phyloP scores from a whole-genome alignment of 345 rosid species.

The Salix purpurea region DNA sequence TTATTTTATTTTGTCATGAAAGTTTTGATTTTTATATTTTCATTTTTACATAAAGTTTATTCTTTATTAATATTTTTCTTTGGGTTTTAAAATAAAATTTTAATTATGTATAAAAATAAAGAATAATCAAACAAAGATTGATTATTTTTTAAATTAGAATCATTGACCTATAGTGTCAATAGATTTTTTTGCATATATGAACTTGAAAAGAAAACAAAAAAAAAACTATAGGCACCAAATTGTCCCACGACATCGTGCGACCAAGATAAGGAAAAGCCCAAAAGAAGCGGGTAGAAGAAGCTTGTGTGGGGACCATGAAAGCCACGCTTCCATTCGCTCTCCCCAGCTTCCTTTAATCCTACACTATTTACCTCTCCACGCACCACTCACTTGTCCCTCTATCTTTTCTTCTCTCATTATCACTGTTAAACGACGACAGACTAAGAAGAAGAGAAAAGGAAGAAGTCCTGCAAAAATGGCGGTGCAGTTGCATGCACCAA shows the following conservation, averaged over 20 bases:
- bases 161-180: not conserved
- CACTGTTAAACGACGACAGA: not conserved
- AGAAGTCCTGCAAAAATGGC: conserved; percentile 30
- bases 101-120: too few species aligned
- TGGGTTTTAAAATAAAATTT: too few species aligned
- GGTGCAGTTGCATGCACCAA: conserved; percentile 32
- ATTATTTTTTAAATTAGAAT: too few species aligned
- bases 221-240: not conserved
- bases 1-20: too few species aligned
- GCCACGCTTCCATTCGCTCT: conserved; percentile 40
- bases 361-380: not conserved
- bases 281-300: not conserved
- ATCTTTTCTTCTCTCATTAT: conserved; percentile 3
- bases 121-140: too few species aligned
- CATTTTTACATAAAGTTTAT: too few species aligned
- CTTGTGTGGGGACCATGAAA: conserved; percentile 31
- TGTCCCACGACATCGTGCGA: not conserved
- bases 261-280: not conserved
- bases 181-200: too few species aligned
- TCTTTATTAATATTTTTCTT: too few species aligned
- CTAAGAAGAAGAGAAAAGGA: not conserved
- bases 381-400: conserved; percentile 28
- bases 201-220: too few species aligned
- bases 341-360: not conserved
- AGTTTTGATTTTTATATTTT: too few species aligned